Percentiles rank a stretch among this genome's conserved stretches.
These are phyloP conservation scores for Aurinia saxatilis DNA, from an alignment of 345 rosid species.

Conservation along the genomic window DNA sequence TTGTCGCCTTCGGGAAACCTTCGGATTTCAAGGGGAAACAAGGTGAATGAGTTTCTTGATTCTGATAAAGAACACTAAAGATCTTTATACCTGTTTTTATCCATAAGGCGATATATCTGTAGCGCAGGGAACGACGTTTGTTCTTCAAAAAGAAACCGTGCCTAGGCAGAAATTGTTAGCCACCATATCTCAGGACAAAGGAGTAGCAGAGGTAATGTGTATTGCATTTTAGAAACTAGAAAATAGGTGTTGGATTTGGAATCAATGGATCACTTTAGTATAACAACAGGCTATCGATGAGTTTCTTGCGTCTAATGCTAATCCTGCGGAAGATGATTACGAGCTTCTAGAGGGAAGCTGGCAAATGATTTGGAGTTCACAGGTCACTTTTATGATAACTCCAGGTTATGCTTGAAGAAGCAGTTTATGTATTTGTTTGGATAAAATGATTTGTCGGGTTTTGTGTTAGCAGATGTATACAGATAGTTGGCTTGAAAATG, in stretches of 20 bases:
- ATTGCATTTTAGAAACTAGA: neutral
- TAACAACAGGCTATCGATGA: conserved; percentile 60
- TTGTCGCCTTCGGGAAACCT: conserved; percentile 81
- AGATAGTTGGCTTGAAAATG: conserved; percentile 95
- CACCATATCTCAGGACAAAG: conserved; percentile 52
- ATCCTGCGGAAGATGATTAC: conserved; percentile 31
- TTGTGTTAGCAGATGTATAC: conserved; percentile 55
- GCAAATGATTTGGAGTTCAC: conserved; percentile 99
- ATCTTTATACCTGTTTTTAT: neutral
- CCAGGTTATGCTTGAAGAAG: neutral
- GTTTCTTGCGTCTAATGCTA: conserved; percentile 38
- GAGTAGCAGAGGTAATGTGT: conserved; percentile 51
- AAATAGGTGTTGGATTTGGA: neutral
- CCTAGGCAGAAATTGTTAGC: conserved; percentile 73
- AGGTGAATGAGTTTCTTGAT: conserved; percentile 48
- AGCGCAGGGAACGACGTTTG: conserved; percentile 98
- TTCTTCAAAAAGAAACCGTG: conserved; percentile 79
- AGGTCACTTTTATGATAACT: conserved; percentile 35
- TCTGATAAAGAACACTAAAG: neutral
- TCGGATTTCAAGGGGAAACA: conserved; percentile 88
- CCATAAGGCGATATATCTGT: conserved; percentile 29
- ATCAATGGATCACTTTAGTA: conserved; percentile 4
- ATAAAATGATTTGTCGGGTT: neutral
- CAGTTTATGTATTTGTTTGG: neutral
- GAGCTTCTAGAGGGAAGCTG: conserved; percentile 77